These are phyloP conservation scores for Lepidium aucheri DNA, from an alignment of 345 rosid genomes.

Conservation along the genomic window DNA sequence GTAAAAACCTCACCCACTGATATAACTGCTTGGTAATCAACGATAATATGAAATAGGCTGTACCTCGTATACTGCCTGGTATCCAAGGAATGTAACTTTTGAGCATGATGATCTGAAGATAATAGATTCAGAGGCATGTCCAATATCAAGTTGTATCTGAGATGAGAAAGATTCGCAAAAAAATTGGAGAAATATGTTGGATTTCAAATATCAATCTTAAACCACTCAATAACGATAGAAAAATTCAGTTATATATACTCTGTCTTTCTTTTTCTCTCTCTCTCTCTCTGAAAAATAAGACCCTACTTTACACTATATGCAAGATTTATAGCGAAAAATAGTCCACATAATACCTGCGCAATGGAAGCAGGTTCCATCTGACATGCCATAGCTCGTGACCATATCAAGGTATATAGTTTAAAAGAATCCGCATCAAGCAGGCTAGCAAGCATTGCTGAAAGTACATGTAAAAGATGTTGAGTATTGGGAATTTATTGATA, in stretches of 20 bases:
- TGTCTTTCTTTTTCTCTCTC: background rate
- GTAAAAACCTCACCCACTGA: background rate
- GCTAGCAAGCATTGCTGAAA: conserved; percentile 57
- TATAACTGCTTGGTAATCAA: background rate
- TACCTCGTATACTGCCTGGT: conserved; percentile 85
- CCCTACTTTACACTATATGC: background rate
- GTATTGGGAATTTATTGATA: background rate
- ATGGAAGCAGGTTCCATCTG: conserved; percentile 79
- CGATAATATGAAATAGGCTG: background rate
- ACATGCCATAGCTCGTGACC: conserved; percentile 90
- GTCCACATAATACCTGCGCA: conserved; percentile 50
- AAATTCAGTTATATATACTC: background rate
- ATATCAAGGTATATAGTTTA: conserved; percentile 83
- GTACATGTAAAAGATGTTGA: conserved; percentile 12
- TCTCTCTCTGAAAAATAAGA: background rate
- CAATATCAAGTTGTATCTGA: conserved; percentile 73
- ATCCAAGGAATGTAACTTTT: conserved; percentile 65
- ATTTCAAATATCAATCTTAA: background rate
- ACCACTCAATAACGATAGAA: background rate
- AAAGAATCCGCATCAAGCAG: conserved; percentile 81
- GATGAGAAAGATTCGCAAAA: conserved; percentile 4
- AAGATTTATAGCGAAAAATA: background rate
- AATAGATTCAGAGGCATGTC: conserved; percentile 48
- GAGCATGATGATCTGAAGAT: conserved; percentile 67
- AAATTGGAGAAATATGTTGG: background rate